Conservation (phyloP, 495 filamentous ascomycete species). For the Hyphodiscus hymeniophilus region DNA sequence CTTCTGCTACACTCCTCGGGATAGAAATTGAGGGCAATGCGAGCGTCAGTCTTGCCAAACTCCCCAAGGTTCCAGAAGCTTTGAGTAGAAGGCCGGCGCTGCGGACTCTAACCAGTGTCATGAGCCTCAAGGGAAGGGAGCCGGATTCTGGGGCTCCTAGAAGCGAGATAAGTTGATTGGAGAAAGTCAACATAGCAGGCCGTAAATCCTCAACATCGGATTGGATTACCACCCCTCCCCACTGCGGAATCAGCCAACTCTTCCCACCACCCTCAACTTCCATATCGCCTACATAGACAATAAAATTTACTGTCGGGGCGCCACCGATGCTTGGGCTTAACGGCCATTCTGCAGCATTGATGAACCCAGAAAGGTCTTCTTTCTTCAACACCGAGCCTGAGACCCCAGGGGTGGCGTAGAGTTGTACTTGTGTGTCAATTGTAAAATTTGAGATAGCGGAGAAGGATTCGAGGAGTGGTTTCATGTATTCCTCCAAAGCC, state of each 20-base stretch:
- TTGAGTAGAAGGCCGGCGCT: slow-evolving; percentile 82
- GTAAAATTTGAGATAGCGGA: slow-evolving; percentile 89
- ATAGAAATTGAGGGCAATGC: slow-evolving; percentile 88
- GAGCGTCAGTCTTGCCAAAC: slow-evolving; percentile 74
- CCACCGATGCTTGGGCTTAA: slow-evolving; percentile 87
- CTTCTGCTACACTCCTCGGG: slow-evolving; percentile 74
- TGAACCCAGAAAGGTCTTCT: slow-evolving; percentile 86
- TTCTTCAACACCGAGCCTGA: slow-evolving; percentile 60
- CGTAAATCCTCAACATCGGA: slow-evolving; percentile 47
- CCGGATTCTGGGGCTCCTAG: slow-evolving; percentile 79
- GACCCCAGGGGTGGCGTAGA: slow-evolving; percentile 79
- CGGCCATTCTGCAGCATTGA: slow-evolving; percentile 97
- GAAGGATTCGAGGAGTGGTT: slow-evolving; percentile 70
- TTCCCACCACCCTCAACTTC: slow-evolving; percentile 63
- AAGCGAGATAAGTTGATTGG: slow-evolving; percentile 83
- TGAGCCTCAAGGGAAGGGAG: slow-evolving; percentile 71
- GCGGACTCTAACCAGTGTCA: slow-evolving; percentile 73
- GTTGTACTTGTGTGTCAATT: slow-evolving; percentile 90
- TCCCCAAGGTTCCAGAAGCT: slow-evolving; percentile 89
- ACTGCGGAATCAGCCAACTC: slow-evolving; percentile 93
- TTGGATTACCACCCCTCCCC: slow-evolving; percentile 65
- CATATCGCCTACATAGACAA: slow-evolving; percentile 69
- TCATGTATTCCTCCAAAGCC: slow-evolving; percentile 73
- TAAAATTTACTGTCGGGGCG: slow-evolving; percentile 91
- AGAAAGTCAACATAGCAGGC: slow-evolving; percentile 79